Conservation (phyloP, 805 yeast genomes). For the Starmerella scarabaei region DNA sequence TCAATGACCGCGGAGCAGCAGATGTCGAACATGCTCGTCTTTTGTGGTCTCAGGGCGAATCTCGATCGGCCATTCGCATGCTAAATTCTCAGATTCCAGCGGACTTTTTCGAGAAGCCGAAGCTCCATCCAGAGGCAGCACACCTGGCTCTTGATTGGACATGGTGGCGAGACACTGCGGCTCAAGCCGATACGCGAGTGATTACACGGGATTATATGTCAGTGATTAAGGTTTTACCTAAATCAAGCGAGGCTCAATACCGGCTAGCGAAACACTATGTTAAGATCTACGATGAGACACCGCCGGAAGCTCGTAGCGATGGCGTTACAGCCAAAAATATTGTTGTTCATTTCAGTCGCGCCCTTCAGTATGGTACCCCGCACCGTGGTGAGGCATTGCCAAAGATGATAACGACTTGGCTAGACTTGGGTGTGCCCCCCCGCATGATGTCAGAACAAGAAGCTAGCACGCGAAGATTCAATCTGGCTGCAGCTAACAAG, state of each 20-base stretch:
- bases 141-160: conserved; percentile 64
- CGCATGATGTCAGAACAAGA: conserved; percentile 1
- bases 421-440: conserved; percentile 40
- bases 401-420: conserved; percentile 55
- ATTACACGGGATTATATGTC: conserved; percentile 56
- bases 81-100: conserved; percentile 33
- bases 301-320: conserved; percentile 19
- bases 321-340: conserved; percentile 43
- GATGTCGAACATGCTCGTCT: conserved; percentile 33
- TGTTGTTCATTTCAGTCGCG: conserved; percentile 42
- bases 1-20: conserved; percentile 6
- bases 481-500: conserved; percentile 7
- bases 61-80: conserved; percentile 64
- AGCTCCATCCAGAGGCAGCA: conserved; percentile 23
- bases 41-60: conserved; percentile 82
- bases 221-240: conserved; percentile 41
- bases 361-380: conserved; percentile 48
- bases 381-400: conserved; percentile 77
- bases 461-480: conserved; percentile 5
- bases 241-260: conserved; percentile 72
- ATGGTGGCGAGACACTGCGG: conserved; percentile 77
- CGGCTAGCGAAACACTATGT: conserved; percentile 67
- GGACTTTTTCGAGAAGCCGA: conserved; percentile 13
- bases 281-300: conserved; percentile 46
- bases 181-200: conserved; percentile 62